Conservation (phyloP, 2,329 filamentous ascomycete species). For the Sclerotinia nivalis region DNA sequence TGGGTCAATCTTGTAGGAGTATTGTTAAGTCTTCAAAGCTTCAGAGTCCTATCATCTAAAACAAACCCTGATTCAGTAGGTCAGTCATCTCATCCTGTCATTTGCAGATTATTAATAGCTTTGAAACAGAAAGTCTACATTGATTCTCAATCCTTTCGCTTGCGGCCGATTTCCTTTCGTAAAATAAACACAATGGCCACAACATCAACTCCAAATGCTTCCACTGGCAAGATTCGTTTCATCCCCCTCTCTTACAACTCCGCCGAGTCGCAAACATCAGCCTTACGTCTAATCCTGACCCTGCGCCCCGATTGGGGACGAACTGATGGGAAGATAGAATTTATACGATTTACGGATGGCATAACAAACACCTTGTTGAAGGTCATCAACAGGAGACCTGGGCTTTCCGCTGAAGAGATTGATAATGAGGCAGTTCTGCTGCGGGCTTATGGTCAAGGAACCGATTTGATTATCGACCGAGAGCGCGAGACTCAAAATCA, state of each 20-base stretch:
- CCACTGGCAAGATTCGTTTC: slow-evolving; percentile 50
- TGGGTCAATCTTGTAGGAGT: not conserved
- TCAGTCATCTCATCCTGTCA: not conserved
- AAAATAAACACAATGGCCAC: slow-evolving; percentile 23
- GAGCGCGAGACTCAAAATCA: slow-evolving; percentile 80
- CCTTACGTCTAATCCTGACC: slow-evolving; percentile 73
- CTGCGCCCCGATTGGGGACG: slow-evolving; percentile 82
- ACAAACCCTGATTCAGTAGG: not conserved
- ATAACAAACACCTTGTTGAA: slow-evolving; percentile 95
- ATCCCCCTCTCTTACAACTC: slow-evolving; percentile 80
- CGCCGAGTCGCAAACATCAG: slow-evolving; percentile 74
- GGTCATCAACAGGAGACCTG: slow-evolving; percentile 68
- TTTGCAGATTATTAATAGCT: slow-evolving; percentile 20
- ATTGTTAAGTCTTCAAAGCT: not conserved
- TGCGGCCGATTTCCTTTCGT: slow-evolving; percentile 9
- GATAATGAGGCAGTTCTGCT: slow-evolving; percentile 86
- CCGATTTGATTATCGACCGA: slow-evolving; percentile 92
- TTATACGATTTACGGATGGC: slow-evolving; percentile 92
- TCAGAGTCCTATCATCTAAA: not conserved
- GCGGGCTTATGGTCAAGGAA: slow-evolving; percentile 91
- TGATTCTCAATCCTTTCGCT: slow-evolving; percentile 17
- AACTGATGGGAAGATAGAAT: slow-evolving; percentile 72
- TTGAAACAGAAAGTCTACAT: slow-evolving; percentile 6
- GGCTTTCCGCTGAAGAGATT: slow-evolving; percentile 71
- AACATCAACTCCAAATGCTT: slow-evolving; percentile 22